Evolutionary conservation across 2,329 filamentous ascomycete species (phyloP).

Genomic region (Hypoxylon sp.): DNA sequence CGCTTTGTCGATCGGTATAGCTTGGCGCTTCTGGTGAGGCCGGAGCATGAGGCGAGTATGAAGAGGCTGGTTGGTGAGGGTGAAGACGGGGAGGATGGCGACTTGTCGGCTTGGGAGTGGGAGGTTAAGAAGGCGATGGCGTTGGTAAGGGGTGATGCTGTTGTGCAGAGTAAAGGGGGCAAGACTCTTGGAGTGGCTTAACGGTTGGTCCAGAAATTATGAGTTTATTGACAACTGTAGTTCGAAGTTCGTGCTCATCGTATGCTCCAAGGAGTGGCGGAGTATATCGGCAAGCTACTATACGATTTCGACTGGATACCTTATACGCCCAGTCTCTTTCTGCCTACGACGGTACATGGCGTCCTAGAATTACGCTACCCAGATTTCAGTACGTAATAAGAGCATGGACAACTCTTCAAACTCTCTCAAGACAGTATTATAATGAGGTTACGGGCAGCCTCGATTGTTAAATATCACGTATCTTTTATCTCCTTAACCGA

Average conservation of each 20-base stretch:
- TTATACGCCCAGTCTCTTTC: neutral
- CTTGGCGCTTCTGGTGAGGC: constrained; percentile 30
- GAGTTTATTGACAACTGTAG: neutral
- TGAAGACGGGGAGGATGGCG: neutral
- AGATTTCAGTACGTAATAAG: too few relatives aligned
- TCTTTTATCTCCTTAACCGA: neutral
- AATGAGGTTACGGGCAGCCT: too few relatives aligned
- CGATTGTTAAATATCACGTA: too few relatives aligned
- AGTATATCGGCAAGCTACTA: neutral
- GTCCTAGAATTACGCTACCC: too few relatives aligned
- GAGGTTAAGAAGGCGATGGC: constrained; percentile 9
- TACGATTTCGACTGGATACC: neutral
- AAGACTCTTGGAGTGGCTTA: neutral
- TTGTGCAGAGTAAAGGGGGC: constrained; percentile 3
- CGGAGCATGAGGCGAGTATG: constrained; percentile 42
- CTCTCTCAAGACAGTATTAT: too few relatives aligned
- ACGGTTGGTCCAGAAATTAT: neutral
- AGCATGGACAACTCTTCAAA: too few relatives aligned
- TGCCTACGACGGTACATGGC: too few relatives aligned
- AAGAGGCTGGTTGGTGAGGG: constrained; percentile 17
- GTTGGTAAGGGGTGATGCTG: neutral
- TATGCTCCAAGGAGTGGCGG: neutral
- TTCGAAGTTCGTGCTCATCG: neutral
- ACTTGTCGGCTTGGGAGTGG: constrained; percentile 9
- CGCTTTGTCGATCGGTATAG: constrained; percentile 46